phyloP scores from a whole-genome alignment of 345 rosid species.

The Physaria fendleri region DNA sequence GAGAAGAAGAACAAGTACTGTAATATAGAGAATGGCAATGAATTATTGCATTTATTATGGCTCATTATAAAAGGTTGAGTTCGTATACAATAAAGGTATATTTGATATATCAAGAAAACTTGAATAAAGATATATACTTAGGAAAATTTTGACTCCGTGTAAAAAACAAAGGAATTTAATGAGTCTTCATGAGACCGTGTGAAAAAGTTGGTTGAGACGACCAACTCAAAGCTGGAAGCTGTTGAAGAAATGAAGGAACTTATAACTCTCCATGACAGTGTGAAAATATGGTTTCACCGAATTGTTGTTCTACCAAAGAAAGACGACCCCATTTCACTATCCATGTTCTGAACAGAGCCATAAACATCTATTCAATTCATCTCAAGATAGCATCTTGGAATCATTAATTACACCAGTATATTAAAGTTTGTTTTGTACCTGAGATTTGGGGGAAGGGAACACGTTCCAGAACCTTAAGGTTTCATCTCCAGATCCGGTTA shows the following conservation, averaged over 20 bases:
- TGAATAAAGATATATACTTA: slow-evolving; percentile 25
- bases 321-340: slow-evolving; percentile 79
- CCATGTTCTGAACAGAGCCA: slow-evolving; percentile 48
- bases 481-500: slow-evolving; percentile 98
- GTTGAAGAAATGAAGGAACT: slow-evolving; percentile 19
- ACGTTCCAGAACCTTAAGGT: slow-evolving; percentile 96
- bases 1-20: background rate
- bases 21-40: background rate
- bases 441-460: no score
- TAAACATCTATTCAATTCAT: background rate
- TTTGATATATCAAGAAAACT: slow-evolving; percentile 2
- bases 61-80: slow-evolving; percentile 6
- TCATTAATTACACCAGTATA: background rate
- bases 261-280: background rate
- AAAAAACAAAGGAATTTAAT: slow-evolving; percentile 2
- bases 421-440: slow-evolving; percentile 36
- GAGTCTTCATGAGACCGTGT: slow-evolving; percentile 6
- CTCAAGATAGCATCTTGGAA: background rate
- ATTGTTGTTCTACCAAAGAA: slow-evolving; percentile 53
- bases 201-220: slow-evolving; percentile 25
- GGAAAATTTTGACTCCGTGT: slow-evolving; percentile 10
- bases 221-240: slow-evolving; percentile 15
- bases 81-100: slow-evolving; percentile 18
- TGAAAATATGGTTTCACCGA: slow-evolving; percentile 16
- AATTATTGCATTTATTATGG: slow-evolving; percentile 19